phyloP scores from a whole-genome alignment of 1,284 basidiomycete species.

The Ceratobasidium theobromae region DNA sequence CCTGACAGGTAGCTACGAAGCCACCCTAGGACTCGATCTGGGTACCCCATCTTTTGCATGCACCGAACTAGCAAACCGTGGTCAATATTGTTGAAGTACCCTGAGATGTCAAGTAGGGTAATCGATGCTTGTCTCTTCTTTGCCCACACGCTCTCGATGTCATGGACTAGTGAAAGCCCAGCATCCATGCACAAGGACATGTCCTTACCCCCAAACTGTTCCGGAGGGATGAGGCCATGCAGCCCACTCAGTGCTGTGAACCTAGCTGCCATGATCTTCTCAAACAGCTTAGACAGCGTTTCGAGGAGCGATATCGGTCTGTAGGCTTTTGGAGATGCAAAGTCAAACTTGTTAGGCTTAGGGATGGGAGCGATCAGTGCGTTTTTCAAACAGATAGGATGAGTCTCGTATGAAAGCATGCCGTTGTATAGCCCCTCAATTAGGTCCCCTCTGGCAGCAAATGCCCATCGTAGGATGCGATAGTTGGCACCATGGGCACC shows the following conservation, averaged over 20 bases:
- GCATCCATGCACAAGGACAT: slow-evolving; percentile 2
- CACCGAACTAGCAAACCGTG: slow-evolving; percentile 35
- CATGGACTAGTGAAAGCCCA: slow-evolving; percentile 37
- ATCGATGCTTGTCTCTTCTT: slow-evolving; percentile 37
- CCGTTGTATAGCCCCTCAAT: slow-evolving; percentile 12
- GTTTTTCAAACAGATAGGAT: slow-evolving; percentile 11
- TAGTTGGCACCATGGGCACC: slow-evolving; percentile 35
- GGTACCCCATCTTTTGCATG: slow-evolving; percentile 22
- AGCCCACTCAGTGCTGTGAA: slow-evolving; percentile 39
- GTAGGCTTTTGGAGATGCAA: slow-evolving; percentile 45
- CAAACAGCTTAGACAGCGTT: slow-evolving; percentile 45
- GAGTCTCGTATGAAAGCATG: slow-evolving; percentile 4
- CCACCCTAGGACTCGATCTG: slow-evolving; percentile 7
- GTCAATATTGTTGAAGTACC: slow-evolving; percentile 43
- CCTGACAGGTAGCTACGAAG: slow-evolving; percentile 31
- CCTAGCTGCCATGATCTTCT: slow-evolving; percentile 40
- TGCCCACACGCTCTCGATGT: slow-evolving; percentile 40
- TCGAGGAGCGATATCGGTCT: slow-evolving; percentile 48
- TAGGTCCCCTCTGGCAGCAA: slow-evolving; percentile 16
- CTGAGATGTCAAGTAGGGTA: slow-evolving; percentile 42
- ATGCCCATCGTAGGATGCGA: slow-evolving; percentile 37
- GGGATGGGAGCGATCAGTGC: slow-evolving; percentile 45
- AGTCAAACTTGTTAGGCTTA: slow-evolving; percentile 47
- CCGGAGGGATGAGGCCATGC: slow-evolving; percentile 38
- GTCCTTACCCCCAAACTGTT: slow-evolving; percentile 44